Base-by-base conservation (phyloP, 2,329 filamentous ascomycete species). In the Pseudocercospora cruenta region DNA sequence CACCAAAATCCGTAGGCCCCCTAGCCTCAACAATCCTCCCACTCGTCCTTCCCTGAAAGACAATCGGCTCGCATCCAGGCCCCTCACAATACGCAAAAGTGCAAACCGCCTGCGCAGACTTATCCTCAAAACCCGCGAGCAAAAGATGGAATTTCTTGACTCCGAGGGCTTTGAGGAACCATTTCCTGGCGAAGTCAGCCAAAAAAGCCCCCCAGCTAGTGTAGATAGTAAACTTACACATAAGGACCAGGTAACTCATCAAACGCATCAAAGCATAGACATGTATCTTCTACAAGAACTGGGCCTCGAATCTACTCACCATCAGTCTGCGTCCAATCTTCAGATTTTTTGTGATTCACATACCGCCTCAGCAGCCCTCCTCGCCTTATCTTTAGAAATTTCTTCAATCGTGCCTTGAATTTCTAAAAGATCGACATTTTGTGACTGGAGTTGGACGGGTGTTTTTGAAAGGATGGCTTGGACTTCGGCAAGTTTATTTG, bases 201-300 rank as follows among this genome's bases (percentile, higher is more conserved):
- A 26, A 26, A 26, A 26, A n/a, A n/a, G n/a, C n/a, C 24, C 24
- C 2, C 24, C 24, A 26, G 24, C 24, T 26, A 26, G 24, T 5
- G 10, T 55, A 55, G 51, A 55, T 55, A 55, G 51, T 19, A 14
- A 24, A 81, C 87, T 72, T 84, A 96, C 94, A 99, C 96, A 79
- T 99, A 99, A 47, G 94, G 93, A 1, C 95, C 95, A 1, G 95
- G 95, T 31, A 99, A 85, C n/a, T 93, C 94, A 66, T 91, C 88
- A 67, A 97, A 86, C 21, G 94, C 94, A 76, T 91, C 90, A 78
- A 97, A 99, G 82, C 93, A 96, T 58, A 99, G 85, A 72, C 93
- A 93, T 16, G 95, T 99, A 80, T 99, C 95, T 81, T 99, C 95
- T 10, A 97, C 94, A 45, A 99, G 84, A 8, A 97, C 95, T 3